Percentiles rank a stretch among this genome's conserved stretches.
Evolutionary conservation across 2,329 filamentous ascomycete genomes (phyloP).

Genomic region (Bipolaris sorokiniana): DNA sequence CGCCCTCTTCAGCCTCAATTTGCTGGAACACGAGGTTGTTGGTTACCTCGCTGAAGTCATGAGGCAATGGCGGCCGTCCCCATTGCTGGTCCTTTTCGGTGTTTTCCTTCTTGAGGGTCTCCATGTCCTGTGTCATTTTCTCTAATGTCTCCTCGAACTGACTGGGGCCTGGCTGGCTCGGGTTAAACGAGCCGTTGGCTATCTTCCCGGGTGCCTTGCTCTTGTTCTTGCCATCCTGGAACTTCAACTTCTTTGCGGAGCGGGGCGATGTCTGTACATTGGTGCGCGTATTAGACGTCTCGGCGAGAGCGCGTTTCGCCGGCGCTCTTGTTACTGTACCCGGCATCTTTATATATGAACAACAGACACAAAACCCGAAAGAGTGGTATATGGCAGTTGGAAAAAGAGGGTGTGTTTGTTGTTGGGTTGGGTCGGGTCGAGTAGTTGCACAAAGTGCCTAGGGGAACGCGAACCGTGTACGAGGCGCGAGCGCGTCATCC

Average conservation of each 20-base stretch:
- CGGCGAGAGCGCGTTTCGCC: slow-evolving; percentile 55
- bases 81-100: slow-evolving; percentile 93
- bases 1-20: slow-evolving; percentile 93
- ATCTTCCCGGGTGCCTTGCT: slow-evolving; percentile 68
- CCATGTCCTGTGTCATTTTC: slow-evolving; percentile 94
- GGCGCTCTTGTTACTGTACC: slow-evolving; percentile 45
- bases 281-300: slow-evolving; percentile 52
- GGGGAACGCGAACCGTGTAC: slow-evolving; percentile 30
- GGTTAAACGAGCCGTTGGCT: slow-evolving; percentile 63
- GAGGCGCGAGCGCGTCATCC: slow-evolving; percentile 42
- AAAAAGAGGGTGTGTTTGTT: slow-evolving; percentile 18
- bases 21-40: slow-evolving; percentile 89
- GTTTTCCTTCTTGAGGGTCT: slow-evolving; percentile 82
- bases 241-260: slow-evolving; percentile 80
- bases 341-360: slow-evolving; percentile 35
- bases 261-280: slow-evolving; percentile 55
- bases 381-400: slow-evolving; percentile 5
- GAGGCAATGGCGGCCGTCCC: slow-evolving; percentile 68
- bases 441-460: slow-evolving; percentile 26
- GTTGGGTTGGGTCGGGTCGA: slow-evolving; percentile 17
- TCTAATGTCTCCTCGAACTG: slow-evolving; percentile 95
- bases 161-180: slow-evolving; percentile 83
- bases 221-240: slow-evolving; percentile 66
- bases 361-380: not conserved
- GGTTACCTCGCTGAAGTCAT: slow-evolving; percentile 65